Percentiles rank a stretch among this genome's conserved stretches.
Conservation (phyloP, 768 basidiomycete species). For the Lactarius evosmus region DNA sequence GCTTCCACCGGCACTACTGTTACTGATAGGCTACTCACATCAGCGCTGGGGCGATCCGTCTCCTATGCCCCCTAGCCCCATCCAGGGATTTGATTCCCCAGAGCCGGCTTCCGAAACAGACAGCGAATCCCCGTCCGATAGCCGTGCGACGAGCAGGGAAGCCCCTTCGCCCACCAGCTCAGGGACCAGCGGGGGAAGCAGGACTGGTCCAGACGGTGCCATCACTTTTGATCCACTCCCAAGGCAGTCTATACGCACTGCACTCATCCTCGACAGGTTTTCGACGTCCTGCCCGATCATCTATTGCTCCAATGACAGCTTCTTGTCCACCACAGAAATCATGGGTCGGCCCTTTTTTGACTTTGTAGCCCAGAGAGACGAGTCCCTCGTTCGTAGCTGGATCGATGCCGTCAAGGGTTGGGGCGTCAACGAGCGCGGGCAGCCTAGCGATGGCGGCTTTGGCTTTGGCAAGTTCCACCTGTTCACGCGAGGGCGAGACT, state of each 20-base stretch:
- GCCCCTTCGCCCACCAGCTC: constrained; percentile 13
- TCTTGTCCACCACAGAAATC: constrained; percentile 55
- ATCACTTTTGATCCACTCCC: constrained; percentile 63
- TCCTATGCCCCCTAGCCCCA: constrained; percentile 51
- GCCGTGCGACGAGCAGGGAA: not conserved
- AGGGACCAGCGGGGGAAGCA: constrained; percentile 10
- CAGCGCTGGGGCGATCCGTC: constrained; percentile 71
- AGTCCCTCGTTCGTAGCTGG: constrained; percentile 65
- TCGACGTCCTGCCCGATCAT: constrained; percentile 58
- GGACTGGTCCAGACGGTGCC: constrained; percentile 24
- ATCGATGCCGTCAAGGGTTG: constrained; percentile 76
- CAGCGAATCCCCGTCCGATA: constrained; percentile 4
- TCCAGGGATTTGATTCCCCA: constrained; percentile 16
- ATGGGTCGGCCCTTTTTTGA: constrained; percentile 72
- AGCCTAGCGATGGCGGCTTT: constrained; percentile 81
- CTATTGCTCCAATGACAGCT: constrained; percentile 71
- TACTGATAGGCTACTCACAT: constrained; percentile 17
- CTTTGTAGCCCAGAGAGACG: constrained; percentile 63
- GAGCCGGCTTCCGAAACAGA: constrained; percentile 16
- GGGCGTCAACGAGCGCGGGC: constrained; percentile 81
- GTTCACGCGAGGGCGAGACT: constrained; percentile 57
- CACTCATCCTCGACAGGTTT: constrained; percentile 81
- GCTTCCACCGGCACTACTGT: constrained; percentile 47
- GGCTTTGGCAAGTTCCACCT: constrained; percentile 73
- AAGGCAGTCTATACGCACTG: constrained; percentile 67